phyloP scores from a whole-genome alignment of 352 stramenopile species.

The Globisporangium sylvaticum region DNA sequence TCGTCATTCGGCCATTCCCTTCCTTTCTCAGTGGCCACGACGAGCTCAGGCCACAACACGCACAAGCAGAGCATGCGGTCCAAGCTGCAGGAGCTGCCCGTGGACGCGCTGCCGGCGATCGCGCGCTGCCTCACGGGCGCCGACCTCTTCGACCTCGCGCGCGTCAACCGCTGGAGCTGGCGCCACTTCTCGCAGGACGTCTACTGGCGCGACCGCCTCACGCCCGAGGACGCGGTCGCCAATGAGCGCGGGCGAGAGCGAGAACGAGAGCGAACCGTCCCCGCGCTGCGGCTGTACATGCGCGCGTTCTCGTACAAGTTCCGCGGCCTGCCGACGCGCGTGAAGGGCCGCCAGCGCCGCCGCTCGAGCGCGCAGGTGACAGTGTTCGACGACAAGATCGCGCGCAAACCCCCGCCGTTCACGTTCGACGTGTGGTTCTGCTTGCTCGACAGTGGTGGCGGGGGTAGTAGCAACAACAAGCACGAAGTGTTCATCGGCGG shows the following conservation, averaged over 20 bases:
- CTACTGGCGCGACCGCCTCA: slow-evolving; percentile 1
- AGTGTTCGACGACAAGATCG: background rate
- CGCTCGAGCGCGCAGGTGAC: background rate
- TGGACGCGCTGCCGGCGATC: background rate
- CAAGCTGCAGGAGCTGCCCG: background rate
- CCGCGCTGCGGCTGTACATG: background rate
- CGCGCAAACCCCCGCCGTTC: background rate
- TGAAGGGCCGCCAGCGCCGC: background rate
- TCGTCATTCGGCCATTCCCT: background rate
- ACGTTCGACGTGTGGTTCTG: background rate
- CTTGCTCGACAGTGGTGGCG: background rate
- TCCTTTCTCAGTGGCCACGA: background rate
- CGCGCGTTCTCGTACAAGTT: background rate
- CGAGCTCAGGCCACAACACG: background rate
- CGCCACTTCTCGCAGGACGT: background rate
- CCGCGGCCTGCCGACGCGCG: background rate
- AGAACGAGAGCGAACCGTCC: background rate
- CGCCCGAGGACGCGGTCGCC: background rate
- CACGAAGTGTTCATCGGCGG: slow-evolving; percentile 14
- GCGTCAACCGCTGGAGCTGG: background rate
- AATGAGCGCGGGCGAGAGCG: background rate
- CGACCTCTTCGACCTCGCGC: background rate
- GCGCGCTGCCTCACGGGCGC: background rate
- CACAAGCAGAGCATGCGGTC: background rate
- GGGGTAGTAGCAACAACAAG: background rate